Conservation (phyloP, 2,329 filamentous ascomycete species). For the Trichoderma semiorbis region DNA sequence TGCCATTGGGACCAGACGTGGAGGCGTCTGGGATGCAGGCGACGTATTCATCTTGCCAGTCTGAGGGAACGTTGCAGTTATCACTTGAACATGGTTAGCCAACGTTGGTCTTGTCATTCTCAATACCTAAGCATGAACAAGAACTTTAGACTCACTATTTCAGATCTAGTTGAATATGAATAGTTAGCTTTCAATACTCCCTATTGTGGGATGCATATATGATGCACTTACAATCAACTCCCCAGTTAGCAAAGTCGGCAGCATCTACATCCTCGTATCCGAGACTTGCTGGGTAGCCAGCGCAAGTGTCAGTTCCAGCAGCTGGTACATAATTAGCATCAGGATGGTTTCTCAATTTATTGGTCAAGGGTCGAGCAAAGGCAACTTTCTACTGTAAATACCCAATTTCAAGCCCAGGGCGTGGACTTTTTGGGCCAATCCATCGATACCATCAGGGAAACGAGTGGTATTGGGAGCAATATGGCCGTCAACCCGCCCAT, state of each 20-base stretch:
- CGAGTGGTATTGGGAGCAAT: constrained; percentile 46
- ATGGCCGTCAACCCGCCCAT: constrained; percentile 29
- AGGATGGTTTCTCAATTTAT: background rate
- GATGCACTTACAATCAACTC: constrained; percentile 47
- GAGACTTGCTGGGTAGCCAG: constrained; percentile 43
- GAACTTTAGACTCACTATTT: constrained; percentile 14
- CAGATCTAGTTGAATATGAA: constrained; percentile 12
- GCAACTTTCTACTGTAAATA: constrained; percentile 55
- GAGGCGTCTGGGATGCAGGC: constrained; percentile 26
- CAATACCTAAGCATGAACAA: no score
- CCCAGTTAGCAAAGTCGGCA: constrained; percentile 54
- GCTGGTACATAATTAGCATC: constrained; percentile 15
- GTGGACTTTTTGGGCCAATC: constrained; percentile 53
- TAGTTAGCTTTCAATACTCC: background rate
- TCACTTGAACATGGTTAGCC: constrained; percentile 32
- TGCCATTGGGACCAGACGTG: constrained; percentile 15
- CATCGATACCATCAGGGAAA: constrained; percentile 58
- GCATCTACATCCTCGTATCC: constrained; percentile 58
- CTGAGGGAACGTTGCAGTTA: constrained; percentile 46
- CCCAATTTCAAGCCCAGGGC: constrained; percentile 57
- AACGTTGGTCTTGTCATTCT: background rate
- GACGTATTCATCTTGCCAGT: constrained; percentile 36
- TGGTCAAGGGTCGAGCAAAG: background rate
- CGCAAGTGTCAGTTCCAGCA: constrained; percentile 23
- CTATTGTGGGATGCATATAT: background rate